Base-by-base conservation (phyloP, 73 alveolate species). In the Paramecium octaurelia region DNA sequence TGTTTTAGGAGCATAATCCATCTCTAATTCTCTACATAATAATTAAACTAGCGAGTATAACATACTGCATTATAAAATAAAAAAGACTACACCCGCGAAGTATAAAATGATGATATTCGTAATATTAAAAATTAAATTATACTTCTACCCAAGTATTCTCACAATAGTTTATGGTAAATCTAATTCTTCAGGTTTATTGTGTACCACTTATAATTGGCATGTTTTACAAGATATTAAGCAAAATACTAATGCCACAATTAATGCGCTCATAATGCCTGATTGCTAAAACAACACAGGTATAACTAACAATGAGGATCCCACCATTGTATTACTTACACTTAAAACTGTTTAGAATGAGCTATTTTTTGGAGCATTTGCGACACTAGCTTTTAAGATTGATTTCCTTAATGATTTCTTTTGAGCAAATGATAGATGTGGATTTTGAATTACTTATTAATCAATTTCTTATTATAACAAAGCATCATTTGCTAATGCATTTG, bases 91-190 rank as follows among this genome's bases (percentile, higher is more conserved):
- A 73, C 87, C 59, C 10, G 87, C 87, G 35, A 73, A 73, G 59
- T 73, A 73, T 34, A 73, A 40, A 36, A 73, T 73, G 16, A 40
- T 73, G 57, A 73, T 73, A 73, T 73, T 73, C 36, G 87, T 73
- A 18, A 73, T 43, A 38, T 73, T 73, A 38, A 73, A 73, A 20
- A 73, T 36, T 38, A 36, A 36, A 36, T 40, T 73, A 73, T 73
- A 73, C 34, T 38, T 73, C 31, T 34, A 40, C 5, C 91, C 91
- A 21, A 80, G 44, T 44, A 80, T 48, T 44, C 91, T 21, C 73
- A 80, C 7, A 44, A 80, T 24, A 31, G 91, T 80, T 80, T 42
- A 3, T 0, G 91, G 91, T 80, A 80, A 80, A 80, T 80, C 91
- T 80, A 80, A 42, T 80, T 80, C 91, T 18, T 48, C 75, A 21